phyloP scores from a whole-genome alignment of 768 basidiomycete genomes.

The Mycena rosella region DNA sequence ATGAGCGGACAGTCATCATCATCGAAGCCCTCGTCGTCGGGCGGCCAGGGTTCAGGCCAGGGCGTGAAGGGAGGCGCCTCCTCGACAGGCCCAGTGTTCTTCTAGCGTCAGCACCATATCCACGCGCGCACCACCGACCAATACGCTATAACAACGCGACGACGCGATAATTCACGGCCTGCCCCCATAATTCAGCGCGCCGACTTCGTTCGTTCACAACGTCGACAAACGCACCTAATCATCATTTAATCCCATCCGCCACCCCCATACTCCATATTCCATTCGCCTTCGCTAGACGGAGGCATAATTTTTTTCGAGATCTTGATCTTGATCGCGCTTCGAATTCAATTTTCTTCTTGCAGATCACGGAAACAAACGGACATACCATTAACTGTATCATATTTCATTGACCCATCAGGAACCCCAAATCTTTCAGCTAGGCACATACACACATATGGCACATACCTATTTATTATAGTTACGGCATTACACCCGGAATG shows the following conservation, averaged over 20 bases:
- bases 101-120: slow-evolving; percentile 53
- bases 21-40: slow-evolving; percentile 45
- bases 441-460: slow-evolving; percentile 22
- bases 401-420: slow-evolving; percentile 25
- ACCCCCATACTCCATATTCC: slow-evolving; percentile 1
- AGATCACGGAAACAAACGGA: slow-evolving; percentile 49
- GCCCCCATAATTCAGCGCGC: slow-evolving; percentile 26
- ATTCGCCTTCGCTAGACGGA: slow-evolving; percentile 26
- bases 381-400: slow-evolving; percentile 43
- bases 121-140: slow-evolving; percentile 7
- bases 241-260: slow-evolving; percentile 14
- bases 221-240: slow-evolving; percentile 32
- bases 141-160: slow-evolving; percentile 18
- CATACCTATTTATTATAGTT: slow-evolving; percentile 33
- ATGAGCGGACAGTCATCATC: slow-evolving; percentile 54
- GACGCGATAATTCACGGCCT: slow-evolving; percentile 27
- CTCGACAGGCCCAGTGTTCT: slow-evolving; percentile 69
- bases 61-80: slow-evolving; percentile 65
- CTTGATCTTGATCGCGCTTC: slow-evolving; percentile 35
- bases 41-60: slow-evolving; percentile 50
- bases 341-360: slow-evolving; percentile 40
- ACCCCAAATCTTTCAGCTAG: slow-evolving; percentile 3
- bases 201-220: slow-evolving; percentile 26
- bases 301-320: slow-evolving; percentile 32
- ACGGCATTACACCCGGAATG: slow-evolving; percentile 28